phyloP scores from a whole-genome alignment of 1,139 yeast species.

The Sugiyamaella neomexicana region DNA sequence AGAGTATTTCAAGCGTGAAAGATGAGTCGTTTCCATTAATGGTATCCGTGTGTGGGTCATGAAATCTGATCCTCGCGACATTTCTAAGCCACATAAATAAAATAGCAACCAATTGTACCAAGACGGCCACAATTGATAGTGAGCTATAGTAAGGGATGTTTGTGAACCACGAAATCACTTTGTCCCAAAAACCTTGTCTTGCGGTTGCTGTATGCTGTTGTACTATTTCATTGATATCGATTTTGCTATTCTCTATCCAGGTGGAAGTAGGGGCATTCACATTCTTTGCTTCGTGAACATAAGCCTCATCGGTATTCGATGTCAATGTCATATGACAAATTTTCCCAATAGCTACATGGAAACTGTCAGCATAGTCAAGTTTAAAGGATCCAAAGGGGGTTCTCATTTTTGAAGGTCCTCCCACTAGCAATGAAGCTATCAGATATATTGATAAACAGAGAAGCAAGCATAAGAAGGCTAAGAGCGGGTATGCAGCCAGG shows the following conservation, averaged over 20 bases:
- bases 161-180: conserved; percentile 12
- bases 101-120: conserved; percentile 16
- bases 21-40: not conserved
- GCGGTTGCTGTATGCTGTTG: not conserved
- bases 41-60: conserved; percentile 13
- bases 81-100: conserved; percentile 20
- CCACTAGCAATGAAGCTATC: conserved; percentile 5
- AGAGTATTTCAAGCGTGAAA: not conserved
- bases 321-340: not conserved
- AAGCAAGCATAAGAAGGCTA: not conserved
- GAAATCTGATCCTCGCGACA: no score
- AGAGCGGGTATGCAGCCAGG: not conserved
- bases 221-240: not conserved
- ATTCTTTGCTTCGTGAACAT: not conserved
- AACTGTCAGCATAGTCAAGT: not conserved
- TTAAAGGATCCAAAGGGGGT: conserved; percentile 14
- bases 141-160: conserved; percentile 22
- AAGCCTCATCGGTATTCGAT: not conserved
- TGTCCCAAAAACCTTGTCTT: not conserved
- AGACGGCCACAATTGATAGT: conserved; percentile 7
- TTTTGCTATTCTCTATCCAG: conserved; percentile 3
- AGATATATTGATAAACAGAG: conserved; percentile 8
- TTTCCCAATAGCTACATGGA: conserved; percentile 1
- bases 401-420: conserved; percentile 16
- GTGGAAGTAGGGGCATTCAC: conserved; percentile 4